Base-by-base conservation (phyloP, 805 yeast genomes). In the Jamesozyma piceae region DNA sequence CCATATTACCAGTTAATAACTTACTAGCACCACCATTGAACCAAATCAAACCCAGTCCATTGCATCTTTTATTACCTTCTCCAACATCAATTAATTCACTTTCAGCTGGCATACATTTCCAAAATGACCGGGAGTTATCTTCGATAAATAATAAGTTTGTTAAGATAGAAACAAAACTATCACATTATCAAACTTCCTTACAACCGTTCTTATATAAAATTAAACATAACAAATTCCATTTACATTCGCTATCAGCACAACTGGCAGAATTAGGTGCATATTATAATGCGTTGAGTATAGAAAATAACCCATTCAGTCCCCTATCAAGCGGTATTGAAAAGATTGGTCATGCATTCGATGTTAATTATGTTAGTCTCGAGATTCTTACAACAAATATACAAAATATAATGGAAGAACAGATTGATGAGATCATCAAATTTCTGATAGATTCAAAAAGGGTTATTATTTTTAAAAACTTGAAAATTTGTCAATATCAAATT, bases 341-440 rank as follows among this genome's bases (percentile, higher is more conserved):
- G 48, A 75, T 87, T 24, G 97, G 97, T 1, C 88, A 84, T 54
- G 82, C 88, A 1, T 79, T 85, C 48, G 97, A 92, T 60, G 74
- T 80, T 32, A 77, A 74, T 31, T 78, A 74, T 47, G 73, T 79
- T 17, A 74, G 78, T 18, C 58, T 71, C 8, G 74, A 70, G 44
- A 66, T 68, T 21, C 49, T 71, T 34, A 60, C 63, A 3, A 67
- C 67, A 30, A 73, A 73, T 30, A 48, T 69, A 14, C 49, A 60
- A 35, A 61, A 63, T 6, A 46, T 59, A 1, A 46, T 68, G 14
- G 68, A 65, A 45, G 73, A 69, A 44, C 71, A 71, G 13, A 47
- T 63, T 0, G 50, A 53, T 17, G 70, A 68, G 42, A 49, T 69
- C 31, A 45, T 59, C 26, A 60, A 63, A 24, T 54, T 62, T 20